Evolutionary conservation across 2,329 filamentous ascomycete genomes (phyloP), one percentile per base, ranked within the genome.

Genomic region (Xylariaceae sp.): DNA sequence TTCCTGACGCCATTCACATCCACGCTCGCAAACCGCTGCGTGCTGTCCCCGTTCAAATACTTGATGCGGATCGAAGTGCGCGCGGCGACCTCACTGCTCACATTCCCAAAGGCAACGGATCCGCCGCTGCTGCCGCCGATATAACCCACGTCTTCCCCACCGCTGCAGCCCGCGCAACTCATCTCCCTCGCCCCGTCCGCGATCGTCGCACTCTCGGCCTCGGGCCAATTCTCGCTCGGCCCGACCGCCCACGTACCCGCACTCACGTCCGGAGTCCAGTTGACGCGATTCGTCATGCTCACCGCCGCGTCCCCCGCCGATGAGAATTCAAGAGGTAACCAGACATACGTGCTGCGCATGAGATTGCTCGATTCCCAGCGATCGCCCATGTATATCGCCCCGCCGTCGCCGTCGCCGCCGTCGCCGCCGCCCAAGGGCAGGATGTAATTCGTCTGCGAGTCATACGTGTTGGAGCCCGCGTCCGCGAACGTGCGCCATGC

Each of bases 351-450:
- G 50, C 77, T 80, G 0, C 77, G 71, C 67, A 77, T 78, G 0
- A 88, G 74, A 58, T 87, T 83, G n/a, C 67, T 66, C 4, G 74
- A 77, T 0, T 80, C 68, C 85, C 85, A 88, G 27, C 85, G 79
- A 68, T 88, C 85, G 26, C 85, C 85, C 69, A 86, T 79, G 68
- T 87, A 88, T 58, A 85, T 76, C 47, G 74, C 73, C 19, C 19
- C 19, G 19, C 19, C 19, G 19, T 19, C 19, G 19, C 19, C 19
- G 19, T 19, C 19, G 19, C 19, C 19, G 19, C 19, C 19, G 19
- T 19, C 19, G 11, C 70, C 68, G 39, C 65, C 62, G 45, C 71
- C 67, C 2, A 73, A 58, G 0, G 74, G 71, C 0, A 86, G 74
- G 27, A 87, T 74, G 60, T 76, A 86, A 37, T 74, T 81, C 0